These are phyloP conservation scores for Sporodiniella umbellata DNA, from an alignment of 371 early-diverging fungal genomes.

Conservation along the genomic window DNA sequence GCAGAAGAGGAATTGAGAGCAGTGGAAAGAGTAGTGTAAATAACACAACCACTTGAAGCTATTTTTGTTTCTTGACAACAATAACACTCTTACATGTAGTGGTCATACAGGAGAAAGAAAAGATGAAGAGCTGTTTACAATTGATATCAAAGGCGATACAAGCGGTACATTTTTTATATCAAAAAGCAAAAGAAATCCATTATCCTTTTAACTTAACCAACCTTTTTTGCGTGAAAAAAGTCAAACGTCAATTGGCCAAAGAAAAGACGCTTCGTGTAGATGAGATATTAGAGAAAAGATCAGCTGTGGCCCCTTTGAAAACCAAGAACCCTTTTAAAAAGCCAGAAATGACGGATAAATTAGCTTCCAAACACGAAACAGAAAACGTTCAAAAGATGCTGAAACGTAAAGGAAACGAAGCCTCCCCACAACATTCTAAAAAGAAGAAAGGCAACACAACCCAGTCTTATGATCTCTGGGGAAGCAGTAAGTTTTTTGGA, in stretches of 20 bases:
- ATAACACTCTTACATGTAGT: background rate
- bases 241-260: slow-evolving; percentile 34
- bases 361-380: slow-evolving; percentile 21
- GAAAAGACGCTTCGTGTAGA: slow-evolving; percentile 70
- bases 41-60: too few relatives aligned
- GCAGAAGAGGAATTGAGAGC: slow-evolving; percentile 72
- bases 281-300: slow-evolving; percentile 70
- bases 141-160: slow-evolving; percentile 71
- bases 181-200: too few relatives aligned
- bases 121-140: slow-evolving; percentile 67
- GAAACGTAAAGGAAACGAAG: slow-evolving; percentile 17
- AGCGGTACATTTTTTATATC: slow-evolving; percentile 34
- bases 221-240: slow-evolving; percentile 8
- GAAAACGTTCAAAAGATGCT: slow-evolving; percentile 8
- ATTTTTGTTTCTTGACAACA: background rate
- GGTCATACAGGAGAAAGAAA: slow-evolving; percentile 29
- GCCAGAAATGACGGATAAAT: slow-evolving; percentile 12
- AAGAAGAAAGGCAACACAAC: slow-evolving; percentile 17
- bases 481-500: slow-evolving; percentile 16
- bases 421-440: background rate
- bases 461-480: slow-evolving; percentile 57
- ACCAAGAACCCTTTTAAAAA: slow-evolving; percentile 21
- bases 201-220: too few relatives aligned
- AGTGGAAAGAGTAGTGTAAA: slow-evolving; percentile 74
- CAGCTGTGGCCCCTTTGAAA: slow-evolving; percentile 53